Conservation (phyloP, 768 basidiomycete species). For the Scleroderma citrinum region DNA sequence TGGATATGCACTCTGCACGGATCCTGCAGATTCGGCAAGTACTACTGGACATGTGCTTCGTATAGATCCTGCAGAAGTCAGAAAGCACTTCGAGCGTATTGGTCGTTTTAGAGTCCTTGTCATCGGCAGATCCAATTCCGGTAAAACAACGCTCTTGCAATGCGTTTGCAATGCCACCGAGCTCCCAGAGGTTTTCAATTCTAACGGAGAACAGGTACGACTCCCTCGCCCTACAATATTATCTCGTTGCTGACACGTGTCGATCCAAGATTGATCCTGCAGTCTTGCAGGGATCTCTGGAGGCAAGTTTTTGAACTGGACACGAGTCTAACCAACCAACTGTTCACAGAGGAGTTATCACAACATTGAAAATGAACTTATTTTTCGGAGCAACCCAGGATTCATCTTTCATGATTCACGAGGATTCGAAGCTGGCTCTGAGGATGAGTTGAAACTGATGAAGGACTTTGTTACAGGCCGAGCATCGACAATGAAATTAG, state of each 20-base stretch:
- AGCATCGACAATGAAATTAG: conserved; percentile 9
- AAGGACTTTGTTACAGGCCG: conserved; percentile 26
- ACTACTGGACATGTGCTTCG: too few species aligned
- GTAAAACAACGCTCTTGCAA: conserved; percentile 34
- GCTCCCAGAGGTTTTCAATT: conserved; percentile 22
- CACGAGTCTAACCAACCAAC: neutral
- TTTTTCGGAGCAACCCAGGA: conserved; percentile 24
- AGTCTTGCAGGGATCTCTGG: neutral
- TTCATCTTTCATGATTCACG: conserved; percentile 40
- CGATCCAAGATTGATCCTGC: conserved; percentile 1
- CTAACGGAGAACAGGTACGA: conserved; percentile 8
- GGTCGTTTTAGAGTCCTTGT: too few species aligned
- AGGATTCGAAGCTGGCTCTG: conserved; percentile 34
- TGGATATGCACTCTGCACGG: too few species aligned
- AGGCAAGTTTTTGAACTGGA: neutral
- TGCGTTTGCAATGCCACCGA: conserved; percentile 30
- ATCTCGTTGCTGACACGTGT: too few species aligned
- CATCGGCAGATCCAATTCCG: conserved; percentile 32
- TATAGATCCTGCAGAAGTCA: too few species aligned
- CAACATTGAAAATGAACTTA: conserved; percentile 26
- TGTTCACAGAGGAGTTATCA: conserved; percentile 21
- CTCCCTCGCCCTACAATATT: too few species aligned
- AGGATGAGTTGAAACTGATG: conserved; percentile 24
- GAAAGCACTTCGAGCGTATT: too few species aligned
- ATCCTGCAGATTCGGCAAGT: too few species aligned